These are phyloP conservation scores for Fusarium chlamydosporum DNA, from an alignment of 2,329 filamentous ascomycete genomes.

Conservation along the genomic window DNA sequence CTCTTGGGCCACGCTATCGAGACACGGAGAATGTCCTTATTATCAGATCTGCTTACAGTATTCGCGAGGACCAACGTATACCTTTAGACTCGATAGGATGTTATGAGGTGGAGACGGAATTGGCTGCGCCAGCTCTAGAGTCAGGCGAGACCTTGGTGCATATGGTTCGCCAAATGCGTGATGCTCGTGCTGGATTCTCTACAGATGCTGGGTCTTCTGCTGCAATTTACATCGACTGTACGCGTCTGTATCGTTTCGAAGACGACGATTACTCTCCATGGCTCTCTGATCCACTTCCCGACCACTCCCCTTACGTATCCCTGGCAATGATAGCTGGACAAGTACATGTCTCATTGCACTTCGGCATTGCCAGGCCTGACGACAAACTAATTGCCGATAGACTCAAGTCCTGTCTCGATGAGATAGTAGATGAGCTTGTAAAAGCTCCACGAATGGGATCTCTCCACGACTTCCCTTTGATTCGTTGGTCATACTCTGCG, in stretches of 20 bases:
- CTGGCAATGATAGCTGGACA: slow-evolving; percentile 8
- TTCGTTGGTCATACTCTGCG: slow-evolving; percentile 13
- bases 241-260: neutral
- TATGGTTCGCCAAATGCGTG: slow-evolving; percentile 6
- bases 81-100: slow-evolving; percentile 6
- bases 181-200: slow-evolving; percentile 4
- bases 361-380: slow-evolving; percentile 2
- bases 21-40: slow-evolving; percentile 4
- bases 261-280: slow-evolving; percentile 11
- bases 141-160: slow-evolving; percentile 2
- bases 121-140: slow-evolving; percentile 4
- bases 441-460: slow-evolving; percentile 11
- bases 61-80: slow-evolving; percentile 11
- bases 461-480: slow-evolving; percentile 8
- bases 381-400: slow-evolving; percentile 13
- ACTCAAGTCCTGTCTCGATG: slow-evolving; percentile 5
- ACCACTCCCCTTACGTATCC: slow-evolving; percentile 8
- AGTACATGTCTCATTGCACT: slow-evolving; percentile 14
- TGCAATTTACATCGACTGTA: slow-evolving; percentile 12
- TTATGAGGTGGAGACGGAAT: slow-evolving; percentile 13
- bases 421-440: slow-evolving; percentile 8
- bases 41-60: slow-evolving; percentile 11
- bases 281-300: slow-evolving; percentile 5
- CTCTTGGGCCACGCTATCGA: slow-evolving; percentile 11
- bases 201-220: slow-evolving; percentile 5